Percentiles rank a stretch among this genome's conserved stretches.
Conservation (phyloP, 768 basidiomycete species). For the Neoboletus brunneissimus region DNA sequence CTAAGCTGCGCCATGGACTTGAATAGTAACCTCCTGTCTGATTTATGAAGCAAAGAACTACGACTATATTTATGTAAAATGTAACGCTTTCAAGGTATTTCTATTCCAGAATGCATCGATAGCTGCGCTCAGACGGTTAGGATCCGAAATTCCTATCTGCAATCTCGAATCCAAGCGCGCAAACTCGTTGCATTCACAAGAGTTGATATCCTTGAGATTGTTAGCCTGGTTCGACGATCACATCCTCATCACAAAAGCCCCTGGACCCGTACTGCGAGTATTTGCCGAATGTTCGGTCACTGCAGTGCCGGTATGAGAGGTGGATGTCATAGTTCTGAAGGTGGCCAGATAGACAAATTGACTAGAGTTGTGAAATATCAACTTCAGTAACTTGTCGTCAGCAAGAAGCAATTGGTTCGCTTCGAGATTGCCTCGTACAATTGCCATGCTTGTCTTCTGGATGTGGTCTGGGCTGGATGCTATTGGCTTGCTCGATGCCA, state of each 20-base stretch:
- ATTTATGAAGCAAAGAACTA: background rate
- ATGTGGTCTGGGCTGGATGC: background rate
- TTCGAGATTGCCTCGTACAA: background rate
- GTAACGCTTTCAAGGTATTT: background rate
- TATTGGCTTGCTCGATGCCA: background rate
- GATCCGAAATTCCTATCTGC: background rate
- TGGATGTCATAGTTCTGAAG: background rate
- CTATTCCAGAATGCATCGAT: background rate
- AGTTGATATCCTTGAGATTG: background rate
- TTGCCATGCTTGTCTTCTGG: background rate
- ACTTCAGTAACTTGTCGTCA: no score
- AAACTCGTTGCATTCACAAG: background rate
- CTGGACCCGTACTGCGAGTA: background rate
- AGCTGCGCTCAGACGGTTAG: background rate
- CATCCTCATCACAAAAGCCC: background rate
- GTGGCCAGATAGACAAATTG: no score
- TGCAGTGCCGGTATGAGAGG: background rate
- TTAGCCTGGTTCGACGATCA: background rate
- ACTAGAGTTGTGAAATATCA: no score
- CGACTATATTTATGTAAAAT: slow-evolving; percentile 6
- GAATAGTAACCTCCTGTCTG: background rate
- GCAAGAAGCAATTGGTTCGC: background rate
- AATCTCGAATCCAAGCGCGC: background rate
- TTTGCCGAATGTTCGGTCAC: background rate
- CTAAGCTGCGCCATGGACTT: background rate